Conservation (phyloP, 73 alveolate species). For the Effrenium voratum region DNA sequence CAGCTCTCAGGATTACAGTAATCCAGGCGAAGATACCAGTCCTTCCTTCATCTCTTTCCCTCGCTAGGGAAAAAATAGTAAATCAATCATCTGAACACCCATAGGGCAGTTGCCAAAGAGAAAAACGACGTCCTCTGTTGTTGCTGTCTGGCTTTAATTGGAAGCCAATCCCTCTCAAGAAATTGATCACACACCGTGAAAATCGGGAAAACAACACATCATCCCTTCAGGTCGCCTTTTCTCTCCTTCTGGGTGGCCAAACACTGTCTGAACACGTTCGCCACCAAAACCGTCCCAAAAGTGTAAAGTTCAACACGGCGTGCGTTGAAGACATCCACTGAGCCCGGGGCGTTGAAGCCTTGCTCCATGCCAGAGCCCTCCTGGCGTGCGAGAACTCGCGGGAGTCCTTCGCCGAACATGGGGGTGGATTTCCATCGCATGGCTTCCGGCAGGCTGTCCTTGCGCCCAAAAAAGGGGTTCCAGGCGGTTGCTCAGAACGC, state of each 20-base stretch:
- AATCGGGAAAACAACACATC: too few relatives aligned
- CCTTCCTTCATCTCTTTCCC: too few relatives aligned
- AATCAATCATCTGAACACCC: too few relatives aligned
- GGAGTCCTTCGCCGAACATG: too few relatives aligned
- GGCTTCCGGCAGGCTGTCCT: background rate
- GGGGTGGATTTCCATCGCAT: background rate
- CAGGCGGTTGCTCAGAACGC: background rate
- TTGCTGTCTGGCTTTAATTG: too few relatives aligned
- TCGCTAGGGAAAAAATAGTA: too few relatives aligned
- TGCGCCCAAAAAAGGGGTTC: background rate
- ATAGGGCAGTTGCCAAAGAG: too few relatives aligned
- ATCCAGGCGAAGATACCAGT: too few relatives aligned
- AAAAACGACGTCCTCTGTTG: background rate
- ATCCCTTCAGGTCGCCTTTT: too few relatives aligned
- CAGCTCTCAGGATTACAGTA: too few relatives aligned
- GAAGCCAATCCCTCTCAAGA: background rate
- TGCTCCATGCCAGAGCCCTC: constrained; percentile 40
- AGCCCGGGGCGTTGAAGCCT: constrained; percentile 16
- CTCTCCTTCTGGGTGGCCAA: too few relatives aligned
- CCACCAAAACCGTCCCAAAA: background rate
- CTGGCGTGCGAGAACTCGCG: background rate
- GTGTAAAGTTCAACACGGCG: background rate
- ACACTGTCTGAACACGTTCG: too few relatives aligned
- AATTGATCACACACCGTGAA: background rate
- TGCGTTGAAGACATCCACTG: background rate